Evolutionary conservation across 257 asterid species (phyloP).

Genomic region (Nyctanthes arbortristis): DNA sequence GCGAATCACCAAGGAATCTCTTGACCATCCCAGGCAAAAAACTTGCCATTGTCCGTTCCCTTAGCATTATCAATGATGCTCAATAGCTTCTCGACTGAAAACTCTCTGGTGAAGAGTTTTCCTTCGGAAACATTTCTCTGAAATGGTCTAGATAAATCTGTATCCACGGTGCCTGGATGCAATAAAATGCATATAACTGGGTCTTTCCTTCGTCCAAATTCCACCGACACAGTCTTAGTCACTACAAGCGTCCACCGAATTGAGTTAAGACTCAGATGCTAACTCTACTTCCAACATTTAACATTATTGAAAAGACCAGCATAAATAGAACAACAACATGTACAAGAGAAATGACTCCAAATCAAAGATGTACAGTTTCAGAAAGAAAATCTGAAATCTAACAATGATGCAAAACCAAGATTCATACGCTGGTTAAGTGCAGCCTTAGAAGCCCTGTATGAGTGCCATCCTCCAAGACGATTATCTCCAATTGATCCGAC

Average conservation of each 20-base stretch:
- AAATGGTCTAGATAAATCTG: slow-evolving; percentile 90
- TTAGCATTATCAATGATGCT: slow-evolving; percentile 60
- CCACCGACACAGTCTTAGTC: slow-evolving; percentile 70
- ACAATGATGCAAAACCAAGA: slow-evolving; percentile 7
- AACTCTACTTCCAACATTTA: background rate
- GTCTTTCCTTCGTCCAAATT: slow-evolving; percentile 71
- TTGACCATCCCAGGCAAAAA: slow-evolving; percentile 95
- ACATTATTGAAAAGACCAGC: background rate
- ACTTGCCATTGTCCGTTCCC: slow-evolving; percentile 75
- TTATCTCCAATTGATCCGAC: slow-evolving; percentile 95
- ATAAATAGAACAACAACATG: too few species aligned
- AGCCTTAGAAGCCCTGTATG: slow-evolving; percentile 84
- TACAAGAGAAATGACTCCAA: too few species aligned
- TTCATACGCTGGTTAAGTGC: slow-evolving; percentile 80
- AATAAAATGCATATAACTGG: slow-evolving; percentile 77
- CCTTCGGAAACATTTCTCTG: slow-evolving; percentile 74
- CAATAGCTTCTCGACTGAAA: slow-evolving; percentile 71
- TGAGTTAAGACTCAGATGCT: background rate
- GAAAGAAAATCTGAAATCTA: background rate
- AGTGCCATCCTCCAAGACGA: slow-evolving; percentile 93
- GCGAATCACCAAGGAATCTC: slow-evolving; percentile 79
- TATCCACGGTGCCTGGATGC: slow-evolving; percentile 98
- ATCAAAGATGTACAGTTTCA: background rate
- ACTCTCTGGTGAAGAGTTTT: slow-evolving; percentile 82
- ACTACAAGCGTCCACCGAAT: slow-evolving; percentile 43